Evolutionary conservation across 2,329 filamentous ascomycete species (phyloP).

Genomic region (Neonectria neomacrospora): DNA sequence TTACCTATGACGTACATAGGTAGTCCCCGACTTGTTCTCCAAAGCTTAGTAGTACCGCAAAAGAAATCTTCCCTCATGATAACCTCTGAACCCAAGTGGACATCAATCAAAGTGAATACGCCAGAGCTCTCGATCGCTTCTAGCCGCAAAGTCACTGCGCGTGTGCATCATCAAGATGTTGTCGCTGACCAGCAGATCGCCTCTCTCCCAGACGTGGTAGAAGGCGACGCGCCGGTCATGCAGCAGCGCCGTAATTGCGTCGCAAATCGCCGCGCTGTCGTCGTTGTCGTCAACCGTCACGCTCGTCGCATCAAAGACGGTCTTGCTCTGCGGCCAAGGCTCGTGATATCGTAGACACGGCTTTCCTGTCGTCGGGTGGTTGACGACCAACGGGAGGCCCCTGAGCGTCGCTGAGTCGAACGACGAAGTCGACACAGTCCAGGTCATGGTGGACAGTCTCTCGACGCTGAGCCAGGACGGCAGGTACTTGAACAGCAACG

Average conservation of each 20-base stretch:
- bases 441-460: conserved; percentile 54
- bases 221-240: conserved; percentile 63
- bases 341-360: conserved; percentile 66
- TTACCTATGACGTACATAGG: not conserved
- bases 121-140: conserved; percentile 60
- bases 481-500: conserved; percentile 60
- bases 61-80: too few relatives aligned
- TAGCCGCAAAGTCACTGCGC: conserved; percentile 57
- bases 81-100: not conserved
- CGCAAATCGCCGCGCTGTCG: conserved; percentile 51
- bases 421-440: conserved; percentile 60
- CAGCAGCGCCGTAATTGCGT: conserved; percentile 54
- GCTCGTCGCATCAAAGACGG: conserved; percentile 59
- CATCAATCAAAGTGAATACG: conserved; percentile 56
- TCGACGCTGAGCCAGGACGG: conserved; percentile 51
- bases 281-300: conserved; percentile 53
- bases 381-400: conserved; percentile 56
- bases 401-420: conserved; percentile 58
- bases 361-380: conserved; percentile 57
- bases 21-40: too few relatives aligned
- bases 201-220: conserved; percentile 64
- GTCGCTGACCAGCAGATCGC: conserved; percentile 64
- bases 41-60: too few relatives aligned
- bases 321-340: conserved; percentile 63
- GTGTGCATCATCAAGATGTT: conserved; percentile 63